These are phyloP conservation scores for Cordyceps cateniannulata DNA, from an alignment of 2,329 filamentous ascomycete species.

Conservation along the genomic window DNA sequence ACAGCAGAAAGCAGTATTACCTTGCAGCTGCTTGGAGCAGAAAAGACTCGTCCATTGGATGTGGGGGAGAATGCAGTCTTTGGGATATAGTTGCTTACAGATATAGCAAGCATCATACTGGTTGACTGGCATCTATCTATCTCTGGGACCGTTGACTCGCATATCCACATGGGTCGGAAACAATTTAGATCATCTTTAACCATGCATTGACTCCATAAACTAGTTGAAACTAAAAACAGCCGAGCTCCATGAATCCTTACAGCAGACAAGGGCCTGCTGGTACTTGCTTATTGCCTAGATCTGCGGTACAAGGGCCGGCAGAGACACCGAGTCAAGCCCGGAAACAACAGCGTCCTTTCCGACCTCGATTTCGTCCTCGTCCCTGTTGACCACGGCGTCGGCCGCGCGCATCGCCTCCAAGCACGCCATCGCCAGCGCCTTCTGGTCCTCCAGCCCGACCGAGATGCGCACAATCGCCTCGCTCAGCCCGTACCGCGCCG, in stretches of 20 bases:
- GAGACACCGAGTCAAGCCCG: background rate
- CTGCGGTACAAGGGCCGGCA: background rate
- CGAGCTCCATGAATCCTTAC: too few relatives aligned
- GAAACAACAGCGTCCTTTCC: background rate
- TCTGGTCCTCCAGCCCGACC: constrained; percentile 39
- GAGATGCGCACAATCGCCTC: constrained; percentile 39
- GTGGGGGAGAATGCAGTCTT: too few relatives aligned
- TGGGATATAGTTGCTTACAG: too few relatives aligned
- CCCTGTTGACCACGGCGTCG: background rate
- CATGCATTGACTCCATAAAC: background rate
- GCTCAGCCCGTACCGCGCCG: constrained; percentile 31
- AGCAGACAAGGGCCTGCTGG: too few relatives aligned
- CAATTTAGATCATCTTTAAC: background rate
- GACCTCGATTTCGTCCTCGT: background rate
- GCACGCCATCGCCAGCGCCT: constrained; percentile 25
- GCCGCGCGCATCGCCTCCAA: background rate
- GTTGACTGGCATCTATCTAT: too few relatives aligned
- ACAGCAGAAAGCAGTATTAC: background rate
- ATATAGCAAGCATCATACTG: too few relatives aligned
- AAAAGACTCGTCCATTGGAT: background rate
- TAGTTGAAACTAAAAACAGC: background rate
- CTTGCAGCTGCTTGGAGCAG: background rate
- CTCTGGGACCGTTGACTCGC: too few relatives aligned
- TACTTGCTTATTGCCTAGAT: background rate
- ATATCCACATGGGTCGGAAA: background rate